Evolutionary conservation across 179 eudicot genomes (phyloP).

Genomic region (Spinacia oleracea): DNA sequence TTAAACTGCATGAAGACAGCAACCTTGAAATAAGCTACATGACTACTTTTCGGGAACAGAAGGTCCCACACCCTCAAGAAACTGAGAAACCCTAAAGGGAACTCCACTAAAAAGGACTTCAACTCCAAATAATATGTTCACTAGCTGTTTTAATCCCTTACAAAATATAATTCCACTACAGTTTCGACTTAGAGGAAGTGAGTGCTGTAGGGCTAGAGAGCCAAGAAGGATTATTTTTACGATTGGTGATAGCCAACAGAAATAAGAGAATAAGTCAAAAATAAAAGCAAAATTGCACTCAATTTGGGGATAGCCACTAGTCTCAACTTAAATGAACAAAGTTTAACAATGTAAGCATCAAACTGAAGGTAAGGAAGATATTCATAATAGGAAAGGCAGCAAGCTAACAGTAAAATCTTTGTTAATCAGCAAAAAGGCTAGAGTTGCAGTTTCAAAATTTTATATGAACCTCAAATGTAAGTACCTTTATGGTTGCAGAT

Average conservation of each 20-base stretch:
- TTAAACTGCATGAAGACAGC: not conserved
- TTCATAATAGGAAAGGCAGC: not conserved
- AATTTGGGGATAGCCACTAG: not conserved
- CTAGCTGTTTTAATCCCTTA: not conserved
- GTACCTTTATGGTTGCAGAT: slow-evolving; percentile 89
- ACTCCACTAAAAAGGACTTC: not conserved
- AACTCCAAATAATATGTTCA: not conserved
- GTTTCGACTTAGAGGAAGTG: not conserved
- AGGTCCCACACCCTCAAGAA: not conserved
- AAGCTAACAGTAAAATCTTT: not conserved
- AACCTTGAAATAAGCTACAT: not conserved
- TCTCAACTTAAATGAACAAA: not conserved
- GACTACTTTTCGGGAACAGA: not conserved
- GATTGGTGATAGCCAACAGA: not conserved
- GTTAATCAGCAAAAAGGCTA: not conserved
- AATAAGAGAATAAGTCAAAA: not conserved
- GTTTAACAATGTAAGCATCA: not conserved
- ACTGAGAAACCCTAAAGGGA: not conserved
- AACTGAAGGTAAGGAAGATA: not conserved
- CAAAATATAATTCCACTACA: not conserved
- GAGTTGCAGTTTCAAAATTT: not conserved
- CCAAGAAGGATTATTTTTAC: not conserved
- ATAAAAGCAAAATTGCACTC: not conserved
- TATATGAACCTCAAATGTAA: not conserved
- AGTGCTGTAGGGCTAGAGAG: not conserved